phyloP scores from a whole-genome alignment of 441 rosid species.

The Populus hybrid region DNA sequence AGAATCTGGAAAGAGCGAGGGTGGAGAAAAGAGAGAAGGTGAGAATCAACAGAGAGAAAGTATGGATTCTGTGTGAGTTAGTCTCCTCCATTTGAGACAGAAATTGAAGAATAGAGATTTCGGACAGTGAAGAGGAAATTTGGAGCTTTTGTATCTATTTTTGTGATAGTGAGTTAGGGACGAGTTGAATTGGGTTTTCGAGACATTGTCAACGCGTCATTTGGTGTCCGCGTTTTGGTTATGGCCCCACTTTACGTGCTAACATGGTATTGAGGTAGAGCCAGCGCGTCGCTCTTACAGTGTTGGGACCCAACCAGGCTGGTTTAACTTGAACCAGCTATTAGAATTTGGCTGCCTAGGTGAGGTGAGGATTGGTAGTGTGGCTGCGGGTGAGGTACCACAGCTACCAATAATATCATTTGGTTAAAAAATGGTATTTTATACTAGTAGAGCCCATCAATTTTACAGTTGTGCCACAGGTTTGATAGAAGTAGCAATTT shows the following conservation, averaged over 20 bases:
- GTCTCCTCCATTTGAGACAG: conserved; percentile 18
- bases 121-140: not conserved
- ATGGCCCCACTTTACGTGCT: not conserved
- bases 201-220: conserved; percentile 5
- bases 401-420: no score
- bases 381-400: no score
- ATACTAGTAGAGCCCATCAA: no score
- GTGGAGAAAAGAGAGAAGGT: conserved; percentile 15
- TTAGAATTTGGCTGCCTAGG: not conserved
- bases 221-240: not conserved
- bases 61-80: not conserved
- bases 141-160: not conserved
- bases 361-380: no score
- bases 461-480: no score
- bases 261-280: not conserved
- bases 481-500: no score
- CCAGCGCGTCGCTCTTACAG: not conserved
- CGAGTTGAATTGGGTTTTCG: not conserved
- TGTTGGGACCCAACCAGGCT: not conserved
- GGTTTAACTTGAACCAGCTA: not conserved
- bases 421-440: no score
- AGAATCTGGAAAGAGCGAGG: conserved; percentile 32
- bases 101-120: not conserved
- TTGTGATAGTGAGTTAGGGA: not conserved
- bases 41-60: conserved; percentile 20